phyloP scores from a whole-genome alignment of 106 monocot genomes.

The Alisma plantagoaquatica region DNA sequence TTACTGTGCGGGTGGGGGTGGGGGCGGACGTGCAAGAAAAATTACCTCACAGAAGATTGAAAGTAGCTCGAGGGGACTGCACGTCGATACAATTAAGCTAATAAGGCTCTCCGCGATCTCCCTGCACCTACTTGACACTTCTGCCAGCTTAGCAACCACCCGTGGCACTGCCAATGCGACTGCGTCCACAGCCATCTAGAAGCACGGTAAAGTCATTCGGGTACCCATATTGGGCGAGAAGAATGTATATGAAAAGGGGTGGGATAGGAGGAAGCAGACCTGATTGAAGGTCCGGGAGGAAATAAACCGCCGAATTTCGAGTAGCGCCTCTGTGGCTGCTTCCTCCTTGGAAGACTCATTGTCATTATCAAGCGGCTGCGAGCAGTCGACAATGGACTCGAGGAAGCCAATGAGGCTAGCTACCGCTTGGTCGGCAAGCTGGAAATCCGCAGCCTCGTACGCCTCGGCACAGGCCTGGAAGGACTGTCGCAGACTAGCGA shows the following conservation, averaged over 20 bases:
- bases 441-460: constrained; percentile 18
- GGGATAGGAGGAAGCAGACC: constrained; percentile 14
- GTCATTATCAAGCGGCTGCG: no score
- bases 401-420: constrained; percentile 26
- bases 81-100: constrained; percentile 33
- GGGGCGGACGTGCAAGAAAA: no score
- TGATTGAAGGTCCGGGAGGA: constrained; percentile 40
- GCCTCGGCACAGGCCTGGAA: background rate
- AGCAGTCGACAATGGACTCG: constrained; percentile 28
- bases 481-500: background rate
- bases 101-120: constrained; percentile 38
- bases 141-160: constrained; percentile 47
- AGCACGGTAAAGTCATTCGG: constrained; percentile 1
- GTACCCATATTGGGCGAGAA: background rate
- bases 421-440: constrained; percentile 26
- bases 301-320: constrained; percentile 38
- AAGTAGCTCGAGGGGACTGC: constrained; percentile 80
- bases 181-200: constrained; percentile 59
- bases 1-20: no score
- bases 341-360: no score
- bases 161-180: constrained; percentile 61
- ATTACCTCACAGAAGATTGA: constrained; percentile 70
- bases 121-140: constrained; percentile 37
- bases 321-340: constrained; percentile 32
- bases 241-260: background rate